Evolutionary conservation across 257 asterid species (phyloP).

Genomic region (Lantana camara): DNA sequence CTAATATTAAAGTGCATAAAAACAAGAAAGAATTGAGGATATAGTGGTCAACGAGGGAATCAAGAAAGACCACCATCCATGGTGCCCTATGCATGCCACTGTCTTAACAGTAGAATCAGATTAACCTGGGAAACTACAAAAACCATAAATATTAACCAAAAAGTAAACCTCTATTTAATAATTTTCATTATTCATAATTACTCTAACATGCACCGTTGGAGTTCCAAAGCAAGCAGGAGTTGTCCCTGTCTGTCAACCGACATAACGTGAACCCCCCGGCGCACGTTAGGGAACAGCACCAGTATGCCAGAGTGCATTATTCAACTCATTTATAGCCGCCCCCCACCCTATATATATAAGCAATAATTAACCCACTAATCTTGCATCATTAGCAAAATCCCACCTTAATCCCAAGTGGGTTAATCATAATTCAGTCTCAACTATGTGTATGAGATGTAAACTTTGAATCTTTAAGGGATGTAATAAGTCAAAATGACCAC

Average conservation of each 20-base stretch:
- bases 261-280: conserved; percentile 55
- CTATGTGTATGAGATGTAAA: conserved; percentile 1
- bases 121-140: conserved; percentile 38
- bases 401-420: not conserved
- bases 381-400: conserved; percentile 12
- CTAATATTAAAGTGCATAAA: conserved; percentile 22
- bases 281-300: conserved; percentile 60
- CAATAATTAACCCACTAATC: conserved; percentile 8
- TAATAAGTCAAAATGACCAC: conserved; percentile 17
- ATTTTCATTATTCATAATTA: not conserved
- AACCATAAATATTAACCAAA: conserved; percentile 26
- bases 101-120: conserved; percentile 15
- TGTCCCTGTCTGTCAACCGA: conserved; percentile 66
- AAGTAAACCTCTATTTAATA: conserved; percentile 24
- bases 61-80: conserved; percentile 57
- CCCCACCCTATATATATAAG: not conserved
- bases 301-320: conserved; percentile 31
- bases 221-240: conserved; percentile 51
- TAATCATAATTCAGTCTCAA: conserved; percentile 7
- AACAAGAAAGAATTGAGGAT: conserved; percentile 41
- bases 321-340: conserved; percentile 32
- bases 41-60: conserved; percentile 44
- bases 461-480: conserved; percentile 24
- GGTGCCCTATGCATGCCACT: conserved; percentile 43
- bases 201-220: conserved; percentile 48